Percentiles rank a stretch among this genome's conserved stretches.
Evolutionary conservation across 2,329 filamentous ascomycete genomes (phyloP).

Genomic region (Colletotrichum destructivum): DNA sequence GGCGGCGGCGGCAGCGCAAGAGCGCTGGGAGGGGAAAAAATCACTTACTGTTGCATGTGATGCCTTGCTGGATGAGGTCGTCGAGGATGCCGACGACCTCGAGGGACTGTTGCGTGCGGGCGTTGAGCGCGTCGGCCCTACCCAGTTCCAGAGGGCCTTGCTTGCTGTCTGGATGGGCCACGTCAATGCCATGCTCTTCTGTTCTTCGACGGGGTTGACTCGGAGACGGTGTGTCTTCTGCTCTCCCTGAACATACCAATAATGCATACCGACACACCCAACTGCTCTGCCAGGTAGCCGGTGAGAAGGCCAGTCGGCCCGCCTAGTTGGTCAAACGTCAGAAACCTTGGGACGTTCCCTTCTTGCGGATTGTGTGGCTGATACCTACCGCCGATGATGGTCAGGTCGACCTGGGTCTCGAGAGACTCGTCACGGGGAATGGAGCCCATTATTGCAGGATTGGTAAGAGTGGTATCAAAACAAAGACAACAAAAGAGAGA

Average conservation of each 20-base stretch:
- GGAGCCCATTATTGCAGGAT: conserved; percentile 31
- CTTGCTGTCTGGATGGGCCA: conserved; percentile 54
- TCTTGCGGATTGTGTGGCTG: too few species aligned
- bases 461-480: background rate
- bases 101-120: conserved; percentile 64
- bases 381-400: conserved; percentile 55
- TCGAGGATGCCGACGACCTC: conserved; percentile 61
- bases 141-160: conserved; percentile 57
- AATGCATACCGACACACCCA: conserved; percentile 59
- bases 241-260: conserved; percentile 49
- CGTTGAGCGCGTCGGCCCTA: conserved; percentile 64
- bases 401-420: conserved; percentile 50
- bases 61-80: conserved; percentile 57
- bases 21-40: too few species aligned
- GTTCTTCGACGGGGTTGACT: background rate
- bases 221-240: too few species aligned
- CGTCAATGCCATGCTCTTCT: background rate
- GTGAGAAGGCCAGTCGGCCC: conserved; percentile 63
- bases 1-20: too few species aligned
- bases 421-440: conserved; percentile 35
- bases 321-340: conserved; percentile 46
- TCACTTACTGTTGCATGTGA: conserved; percentile 65
- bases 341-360: background rate
- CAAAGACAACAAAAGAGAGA: background rate
- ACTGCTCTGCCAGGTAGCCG: conserved; percentile 58